A percentile compares a stretch with the other conserved stretches of the same genome.
These are phyloP conservation scores for Parathielavia hyrcaniae DNA, from an alignment of 495 filamentous ascomycete genomes.

Conservation along the genomic window DNA sequence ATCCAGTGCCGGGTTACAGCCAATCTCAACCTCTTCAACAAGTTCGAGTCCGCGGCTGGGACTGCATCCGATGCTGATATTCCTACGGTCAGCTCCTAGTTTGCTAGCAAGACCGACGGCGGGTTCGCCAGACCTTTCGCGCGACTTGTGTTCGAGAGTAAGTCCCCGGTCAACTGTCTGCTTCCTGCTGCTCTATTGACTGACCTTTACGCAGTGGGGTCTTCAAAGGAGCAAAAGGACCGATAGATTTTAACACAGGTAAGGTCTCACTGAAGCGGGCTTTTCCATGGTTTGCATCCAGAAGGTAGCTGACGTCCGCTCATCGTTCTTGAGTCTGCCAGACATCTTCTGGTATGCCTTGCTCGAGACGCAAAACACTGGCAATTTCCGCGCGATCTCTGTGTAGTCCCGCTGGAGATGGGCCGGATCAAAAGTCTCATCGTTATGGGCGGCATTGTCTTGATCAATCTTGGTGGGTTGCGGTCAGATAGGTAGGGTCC, in stretches of 20 bases:
- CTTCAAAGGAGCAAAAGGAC: too few species aligned
- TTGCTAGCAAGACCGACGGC: constrained; percentile 37
- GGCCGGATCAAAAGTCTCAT: constrained; percentile 27
- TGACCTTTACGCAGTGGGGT: too few species aligned
- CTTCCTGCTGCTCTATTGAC: too few species aligned
- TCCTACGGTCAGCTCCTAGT: constrained; percentile 36
- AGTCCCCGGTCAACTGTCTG: too few species aligned
- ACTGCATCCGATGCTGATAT: constrained; percentile 1
- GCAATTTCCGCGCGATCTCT: constrained; percentile 45
- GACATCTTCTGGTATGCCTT: constrained; percentile 54
- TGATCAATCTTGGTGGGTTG: constrained; percentile 18
- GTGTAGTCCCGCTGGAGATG: constrained; percentile 49
- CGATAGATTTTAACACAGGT: too few species aligned
- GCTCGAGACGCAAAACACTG: constrained; percentile 58
- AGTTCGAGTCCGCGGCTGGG: not conserved
- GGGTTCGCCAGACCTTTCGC: constrained; percentile 51
- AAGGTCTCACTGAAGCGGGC: too few species aligned
- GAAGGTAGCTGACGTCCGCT: constrained; percentile 19
- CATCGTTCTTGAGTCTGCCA: constrained; percentile 44
- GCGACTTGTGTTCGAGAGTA: too few species aligned
- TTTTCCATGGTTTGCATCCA: too few species aligned
- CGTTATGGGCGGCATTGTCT: constrained; percentile 17
- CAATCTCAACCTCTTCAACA: not conserved
- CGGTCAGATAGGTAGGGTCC: constrained; percentile 15
- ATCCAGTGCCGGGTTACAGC: not conserved